Evolutionary conservation across 179 eudicot genomes (phyloP).

Genomic region (Silene coronaria): DNA sequence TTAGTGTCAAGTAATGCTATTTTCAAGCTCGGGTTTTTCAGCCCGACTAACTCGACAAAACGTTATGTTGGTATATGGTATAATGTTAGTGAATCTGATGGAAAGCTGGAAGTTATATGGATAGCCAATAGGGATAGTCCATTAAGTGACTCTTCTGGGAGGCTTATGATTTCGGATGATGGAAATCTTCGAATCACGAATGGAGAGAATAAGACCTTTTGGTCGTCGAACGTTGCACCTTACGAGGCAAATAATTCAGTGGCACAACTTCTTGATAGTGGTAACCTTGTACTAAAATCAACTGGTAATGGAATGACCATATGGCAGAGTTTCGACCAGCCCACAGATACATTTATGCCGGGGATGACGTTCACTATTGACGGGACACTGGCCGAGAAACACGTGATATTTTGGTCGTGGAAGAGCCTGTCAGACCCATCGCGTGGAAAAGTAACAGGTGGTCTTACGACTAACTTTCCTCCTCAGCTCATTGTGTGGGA

Average conservation of each 20-base stretch:
- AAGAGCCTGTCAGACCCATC: conserved; percentile 1
- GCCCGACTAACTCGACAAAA: conserved; percentile 23
- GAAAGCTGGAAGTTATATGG: conserved; percentile 21
- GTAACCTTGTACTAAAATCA: conserved; percentile 24
- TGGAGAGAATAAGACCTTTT: conserved; percentile 17
- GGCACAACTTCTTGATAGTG: conserved; percentile 25
- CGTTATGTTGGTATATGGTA: conserved; percentile 35
- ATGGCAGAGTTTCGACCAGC: conserved; percentile 30
- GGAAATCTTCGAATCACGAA: conserved; percentile 26
- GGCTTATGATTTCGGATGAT: neutral
- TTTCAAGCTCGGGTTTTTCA: conserved; percentile 29
- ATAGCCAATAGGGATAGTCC: conserved; percentile 16
- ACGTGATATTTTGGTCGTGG: neutral
- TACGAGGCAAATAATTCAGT: neutral
- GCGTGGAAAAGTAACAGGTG: conserved; percentile 4
- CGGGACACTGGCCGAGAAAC: neutral
- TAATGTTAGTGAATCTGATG: conserved; percentile 2
- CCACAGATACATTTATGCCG: conserved; percentile 12
- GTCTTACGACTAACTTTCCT: neutral
- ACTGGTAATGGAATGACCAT: neutral
- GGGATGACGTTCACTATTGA: conserved; percentile 6
- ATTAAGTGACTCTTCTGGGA: conserved; percentile 7
- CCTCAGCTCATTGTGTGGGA: conserved; percentile 24
- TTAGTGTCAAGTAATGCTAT: conserved; percentile 17
- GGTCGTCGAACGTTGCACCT: conserved; percentile 30